Evolutionary conservation across 2,329 filamentous ascomycete species (phyloP), one percentile per base, ranked within the genome.

Genomic region (Decorospora gaudefroyi): DNA sequence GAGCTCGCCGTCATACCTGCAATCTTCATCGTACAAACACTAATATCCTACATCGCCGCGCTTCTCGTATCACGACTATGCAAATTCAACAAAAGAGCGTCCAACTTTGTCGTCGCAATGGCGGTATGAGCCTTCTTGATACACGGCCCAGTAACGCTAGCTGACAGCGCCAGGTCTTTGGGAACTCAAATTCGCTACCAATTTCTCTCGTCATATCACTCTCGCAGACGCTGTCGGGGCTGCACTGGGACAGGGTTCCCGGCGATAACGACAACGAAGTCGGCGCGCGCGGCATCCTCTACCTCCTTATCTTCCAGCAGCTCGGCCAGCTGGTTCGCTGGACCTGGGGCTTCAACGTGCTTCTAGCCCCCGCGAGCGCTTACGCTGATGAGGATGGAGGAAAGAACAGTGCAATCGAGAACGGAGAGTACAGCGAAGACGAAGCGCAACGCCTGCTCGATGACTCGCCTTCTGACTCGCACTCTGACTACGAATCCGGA

Each of bases 31-130:
- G 78, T 93, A 19, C 92, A 96, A 74, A 96, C 90, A 0, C 58
- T 87, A 6, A 84, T 97, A 18, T 97, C 92, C 10, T 99, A 90
- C 74, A 41, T 82, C 3, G 89, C 90, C 40, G 85, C 91, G 2
- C 73, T 83, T 6, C 62, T 79, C 9, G 81, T 97, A 41, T 82
- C 88, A 12, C 86, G 82, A 71, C 75, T 83, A 34, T 95, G 91
- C 69, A 78, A 88, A 11, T 91, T 99, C 72, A 84, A 83, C 60
- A 90, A 87, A 70, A 84, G 92, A 51, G 88, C 90, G 28, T 82
- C 86, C 55, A 99, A 99, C 74, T 99, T 99, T 65, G 87, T 99
- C 28, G 88, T 90, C 21, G 93, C 93, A 39, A 99, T 99, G 93
- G 91, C 88, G 34, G 84, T 84, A 75, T 55, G 78, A n/a, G 39